Conservation (phyloP, 345 rosid species). For the Bruguiera parviflora region DNA sequence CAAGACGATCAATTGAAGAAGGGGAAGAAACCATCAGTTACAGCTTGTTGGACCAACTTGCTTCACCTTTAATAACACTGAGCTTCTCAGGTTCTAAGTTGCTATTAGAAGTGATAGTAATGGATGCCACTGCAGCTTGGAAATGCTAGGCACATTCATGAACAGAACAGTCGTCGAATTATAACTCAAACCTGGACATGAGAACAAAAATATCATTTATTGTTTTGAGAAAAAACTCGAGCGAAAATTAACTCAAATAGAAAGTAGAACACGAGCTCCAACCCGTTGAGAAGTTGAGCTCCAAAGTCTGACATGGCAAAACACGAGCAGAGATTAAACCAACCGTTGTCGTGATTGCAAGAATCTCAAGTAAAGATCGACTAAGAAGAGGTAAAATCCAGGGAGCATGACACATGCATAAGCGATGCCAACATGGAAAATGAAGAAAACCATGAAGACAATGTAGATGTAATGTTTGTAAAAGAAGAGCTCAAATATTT, state of each 20-base stretch:
- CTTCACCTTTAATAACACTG: slow-evolving; percentile 68
- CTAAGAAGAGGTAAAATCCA: slow-evolving; percentile 71
- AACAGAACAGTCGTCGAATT: slow-evolving; percentile 67
- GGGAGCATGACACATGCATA: slow-evolving; percentile 60
- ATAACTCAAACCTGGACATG: slow-evolving; percentile 51
- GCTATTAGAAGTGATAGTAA: slow-evolving; percentile 67
- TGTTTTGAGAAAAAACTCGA: not conserved
- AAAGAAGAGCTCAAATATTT: slow-evolving; percentile 73
- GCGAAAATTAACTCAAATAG: not conserved
- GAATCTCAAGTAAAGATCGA: slow-evolving; percentile 72
- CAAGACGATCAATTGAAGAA: slow-evolving; percentile 41
- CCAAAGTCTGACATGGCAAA: slow-evolving; percentile 55
- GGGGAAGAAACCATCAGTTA: slow-evolving; percentile 57
- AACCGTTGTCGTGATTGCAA: slow-evolving; percentile 57
- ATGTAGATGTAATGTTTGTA: slow-evolving; percentile 73
- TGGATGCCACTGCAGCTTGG: slow-evolving; percentile 93
- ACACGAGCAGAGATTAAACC: slow-evolving; percentile 59
- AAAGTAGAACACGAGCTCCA: too few relatives aligned
- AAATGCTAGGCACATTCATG: slow-evolving; percentile 68
- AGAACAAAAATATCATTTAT: not conserved
- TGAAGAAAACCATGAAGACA: slow-evolving; percentile 57
- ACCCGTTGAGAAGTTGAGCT: slow-evolving; percentile 49
- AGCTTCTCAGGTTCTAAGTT: slow-evolving; percentile 59
- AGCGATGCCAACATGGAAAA: slow-evolving; percentile 61
- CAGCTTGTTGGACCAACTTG: slow-evolving; percentile 79